Conservation (phyloP, 2,329 filamentous ascomycete species). For the Trichoderma koningii region DNA sequence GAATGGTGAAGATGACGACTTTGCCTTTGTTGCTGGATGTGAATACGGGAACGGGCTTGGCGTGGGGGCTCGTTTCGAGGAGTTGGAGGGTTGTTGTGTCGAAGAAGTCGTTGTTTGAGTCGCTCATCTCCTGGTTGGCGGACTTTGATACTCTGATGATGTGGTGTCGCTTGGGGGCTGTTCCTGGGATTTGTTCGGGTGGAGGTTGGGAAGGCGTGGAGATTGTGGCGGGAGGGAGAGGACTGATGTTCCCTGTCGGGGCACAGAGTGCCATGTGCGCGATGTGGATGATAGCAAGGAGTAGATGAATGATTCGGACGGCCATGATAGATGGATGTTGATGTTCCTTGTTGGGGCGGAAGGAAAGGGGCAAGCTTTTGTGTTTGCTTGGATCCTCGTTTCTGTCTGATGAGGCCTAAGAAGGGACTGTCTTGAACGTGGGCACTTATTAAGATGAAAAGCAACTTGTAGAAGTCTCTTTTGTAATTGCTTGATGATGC, state of each 20-base stretch:
- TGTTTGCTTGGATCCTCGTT: background rate
- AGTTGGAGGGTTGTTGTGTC: slow-evolving; percentile 23
- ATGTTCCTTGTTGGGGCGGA: background rate
- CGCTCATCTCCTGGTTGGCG: background rate
- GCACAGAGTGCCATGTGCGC: slow-evolving; percentile 25
- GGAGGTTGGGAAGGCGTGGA: background rate
- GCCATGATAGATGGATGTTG: slow-evolving; percentile 10
- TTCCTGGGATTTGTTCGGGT: background rate
- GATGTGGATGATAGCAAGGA: slow-evolving; percentile 24
- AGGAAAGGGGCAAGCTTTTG: background rate
- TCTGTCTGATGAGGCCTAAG: background rate
- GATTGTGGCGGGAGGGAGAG: background rate
- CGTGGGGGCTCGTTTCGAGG: slow-evolving; percentile 18
- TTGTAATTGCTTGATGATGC: no score
- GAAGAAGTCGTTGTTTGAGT: slow-evolving; percentile 16
- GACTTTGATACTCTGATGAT: slow-evolving; percentile 20
- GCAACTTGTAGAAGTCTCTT: no score
- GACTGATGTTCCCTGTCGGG: slow-evolving; percentile 2
- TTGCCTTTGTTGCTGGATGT: slow-evolving; percentile 9
- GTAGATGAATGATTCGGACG: background rate
- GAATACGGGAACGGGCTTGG: slow-evolving; percentile 29
- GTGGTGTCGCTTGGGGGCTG: background rate
- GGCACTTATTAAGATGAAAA: no score
- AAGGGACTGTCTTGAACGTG: no score
- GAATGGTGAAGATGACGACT: slow-evolving; percentile 20